Evolutionary conservation across 2,329 filamentous ascomycete genomes (phyloP), one percentile per base, ranked within the genome.

Genomic region (Sclerotinia spermophila): DNA sequence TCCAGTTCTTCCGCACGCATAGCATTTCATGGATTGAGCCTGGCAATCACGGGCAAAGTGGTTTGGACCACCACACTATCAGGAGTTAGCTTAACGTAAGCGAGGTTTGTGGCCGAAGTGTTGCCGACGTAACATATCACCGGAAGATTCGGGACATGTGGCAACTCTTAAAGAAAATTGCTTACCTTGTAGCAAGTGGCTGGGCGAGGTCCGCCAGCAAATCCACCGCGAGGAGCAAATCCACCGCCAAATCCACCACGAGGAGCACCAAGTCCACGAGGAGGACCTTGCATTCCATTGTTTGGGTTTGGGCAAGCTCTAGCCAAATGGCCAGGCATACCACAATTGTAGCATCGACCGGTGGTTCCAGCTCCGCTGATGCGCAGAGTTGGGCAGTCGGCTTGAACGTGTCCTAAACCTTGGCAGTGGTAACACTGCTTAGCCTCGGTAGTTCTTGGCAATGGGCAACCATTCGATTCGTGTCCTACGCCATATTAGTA

Each of bases 391-490:
- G 96, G 96, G 88, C 96, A 99, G 83, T 99, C 96, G 77, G 96
- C 96, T 86, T 99, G 96, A 79, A 99, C 96, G 81, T 99, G 96
- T 76, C 96, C 96, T 73, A 98, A 89, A 72, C 96, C 96, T 86
- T 98, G 96, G 87, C 96, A 99, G 85, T 98, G 96, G 83, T 99
- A 99, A 89, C 96, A 99, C 87, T 99, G 96, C 90, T 99, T 99
- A 68, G 94, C 94, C 85, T 99, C 96, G 75, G 96, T 97, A 73
- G 95, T 97, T 82, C 96, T 92, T 79, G 96, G 96, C 80, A 95
- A 90, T 78, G 96, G 96, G 87, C 96, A 99, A 82, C 92, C 92
- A 85, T 97, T 98, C 76, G 95, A 98, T 86, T 99, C 96, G 83
- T 99, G 96, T 81, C 93, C 92, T 89, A 79, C 75, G 2, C 7